Evolutionary conservation across 2,329 filamentous ascomycete genomes (phyloP).

Genomic region (Calonectria pseudoturangicola): DNA sequence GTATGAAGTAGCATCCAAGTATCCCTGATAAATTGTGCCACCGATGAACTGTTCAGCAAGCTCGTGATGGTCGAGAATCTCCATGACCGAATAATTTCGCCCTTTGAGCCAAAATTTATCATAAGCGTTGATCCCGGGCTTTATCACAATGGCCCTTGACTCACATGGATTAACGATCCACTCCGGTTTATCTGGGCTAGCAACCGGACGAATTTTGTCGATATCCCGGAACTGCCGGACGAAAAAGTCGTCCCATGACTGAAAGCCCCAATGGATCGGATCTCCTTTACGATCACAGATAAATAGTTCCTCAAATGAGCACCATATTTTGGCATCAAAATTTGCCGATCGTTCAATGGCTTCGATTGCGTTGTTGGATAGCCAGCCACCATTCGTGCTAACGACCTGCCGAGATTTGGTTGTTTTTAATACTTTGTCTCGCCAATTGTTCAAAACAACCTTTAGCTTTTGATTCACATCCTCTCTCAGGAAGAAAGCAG

Average conservation of each 20-base stretch:
- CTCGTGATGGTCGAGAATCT: background rate
- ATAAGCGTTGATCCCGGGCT: background rate
- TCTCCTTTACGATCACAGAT: background rate
- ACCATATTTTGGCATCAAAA: background rate
- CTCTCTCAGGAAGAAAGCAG: background rate
- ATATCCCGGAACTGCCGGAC: background rate
- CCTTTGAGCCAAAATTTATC: background rate
- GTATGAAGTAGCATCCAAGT: background rate
- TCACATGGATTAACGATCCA: background rate
- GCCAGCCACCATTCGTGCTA: background rate
- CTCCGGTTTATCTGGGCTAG: background rate
- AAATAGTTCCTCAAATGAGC: background rate
- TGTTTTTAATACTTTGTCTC: background rate
- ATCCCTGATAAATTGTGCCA: background rate
- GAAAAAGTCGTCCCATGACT: background rate
- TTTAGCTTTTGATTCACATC: background rate
- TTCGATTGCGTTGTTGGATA: background rate
- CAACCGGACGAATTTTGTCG: background rate
- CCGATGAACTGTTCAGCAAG: background rate
- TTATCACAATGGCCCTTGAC: background rate
- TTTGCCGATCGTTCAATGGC: background rate
- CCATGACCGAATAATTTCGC: background rate
- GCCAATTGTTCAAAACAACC: background rate
- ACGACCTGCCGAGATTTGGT: background rate
- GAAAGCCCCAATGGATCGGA: background rate